phyloP scores from a whole-genome alignment of 2,329 filamentous ascomycete species.

The Nemania abortiva region DNA sequence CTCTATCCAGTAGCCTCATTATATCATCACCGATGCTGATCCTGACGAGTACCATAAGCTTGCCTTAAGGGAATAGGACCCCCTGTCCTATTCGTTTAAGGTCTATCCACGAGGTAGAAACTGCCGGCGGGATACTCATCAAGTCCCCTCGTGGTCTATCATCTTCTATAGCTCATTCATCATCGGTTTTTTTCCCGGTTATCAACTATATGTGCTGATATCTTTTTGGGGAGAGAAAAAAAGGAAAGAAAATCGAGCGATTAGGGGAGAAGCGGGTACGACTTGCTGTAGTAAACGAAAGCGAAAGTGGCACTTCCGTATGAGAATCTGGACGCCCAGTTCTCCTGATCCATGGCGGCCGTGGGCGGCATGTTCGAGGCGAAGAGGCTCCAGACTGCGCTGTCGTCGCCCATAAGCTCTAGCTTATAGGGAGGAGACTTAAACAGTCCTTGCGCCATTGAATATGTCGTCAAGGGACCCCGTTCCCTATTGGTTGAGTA shows the following conservation, averaged over 20 bases:
- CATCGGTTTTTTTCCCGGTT: background rate
- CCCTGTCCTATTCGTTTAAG: background rate
- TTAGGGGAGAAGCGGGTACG: too few relatives aligned
- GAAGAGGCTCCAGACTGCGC: background rate
- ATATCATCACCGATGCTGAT: too few relatives aligned
- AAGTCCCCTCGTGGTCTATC: background rate
- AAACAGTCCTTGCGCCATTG: background rate
- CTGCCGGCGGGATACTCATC: background rate
- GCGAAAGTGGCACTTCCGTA: constrained; percentile 11
- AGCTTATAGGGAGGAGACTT: background rate
- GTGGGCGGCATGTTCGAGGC: background rate
- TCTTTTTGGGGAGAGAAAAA: too few relatives aligned
- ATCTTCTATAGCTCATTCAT: constrained; percentile 10
- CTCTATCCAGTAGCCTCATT: too few relatives aligned
- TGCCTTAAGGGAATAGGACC: background rate
- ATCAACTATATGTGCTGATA: background rate
- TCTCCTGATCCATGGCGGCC: background rate
- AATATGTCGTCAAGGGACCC: background rate
- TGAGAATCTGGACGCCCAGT: background rate
- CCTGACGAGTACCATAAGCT: too few relatives aligned
- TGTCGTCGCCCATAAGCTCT: constrained; percentile 6
- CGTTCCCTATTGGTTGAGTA: background rate
- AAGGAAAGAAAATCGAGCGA: too few relatives aligned
- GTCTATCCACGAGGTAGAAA: background rate
- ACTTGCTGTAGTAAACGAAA: constrained; percentile 22